Percentiles rank a stretch among this genome's conserved stretches.
Evolutionary conservation across 768 basidiomycete genomes (phyloP).

Genomic region (Boletus coccyginus): DNA sequence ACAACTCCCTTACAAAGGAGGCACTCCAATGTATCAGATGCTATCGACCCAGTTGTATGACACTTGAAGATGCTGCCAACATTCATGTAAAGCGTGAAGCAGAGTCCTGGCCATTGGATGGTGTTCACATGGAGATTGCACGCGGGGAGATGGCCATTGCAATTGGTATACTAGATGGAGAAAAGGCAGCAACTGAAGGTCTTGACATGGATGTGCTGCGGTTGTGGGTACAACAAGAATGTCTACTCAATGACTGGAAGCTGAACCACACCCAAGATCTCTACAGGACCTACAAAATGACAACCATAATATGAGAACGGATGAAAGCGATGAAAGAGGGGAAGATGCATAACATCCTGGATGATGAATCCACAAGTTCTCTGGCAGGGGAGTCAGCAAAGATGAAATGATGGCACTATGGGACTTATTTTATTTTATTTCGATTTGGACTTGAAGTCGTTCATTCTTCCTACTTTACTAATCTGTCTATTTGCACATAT

Average conservation of each 20-base stretch:
- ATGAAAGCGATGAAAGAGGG: conserved; percentile 23
- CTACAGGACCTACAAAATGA: conserved; percentile 29
- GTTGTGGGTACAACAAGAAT: conserved; percentile 50
- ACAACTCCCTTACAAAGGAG: conserved; percentile 36
- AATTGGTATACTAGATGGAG: conserved; percentile 44
- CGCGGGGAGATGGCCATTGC: conserved; percentile 68
- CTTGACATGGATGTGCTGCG: conserved; percentile 45
- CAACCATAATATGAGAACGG: conserved; percentile 25
- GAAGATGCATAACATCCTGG: conserved; percentile 19
- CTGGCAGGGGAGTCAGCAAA: conserved; percentile 3
- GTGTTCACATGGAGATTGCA: conserved; percentile 56
- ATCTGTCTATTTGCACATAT: neutral
- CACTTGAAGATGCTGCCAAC: conserved; percentile 40
- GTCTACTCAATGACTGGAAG: conserved; percentile 43
- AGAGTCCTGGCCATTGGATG: conserved; percentile 39
- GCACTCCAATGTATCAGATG: conserved; percentile 34
- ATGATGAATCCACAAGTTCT: conserved; percentile 2
- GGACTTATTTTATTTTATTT: neutral
- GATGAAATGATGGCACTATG: conserved; percentile 17
- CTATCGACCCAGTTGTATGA: conserved; percentile 30
- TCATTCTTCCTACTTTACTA: neutral
- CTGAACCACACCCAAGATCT: conserved; percentile 32
- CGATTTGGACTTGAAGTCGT: no score
- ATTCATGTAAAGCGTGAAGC: conserved; percentile 53
- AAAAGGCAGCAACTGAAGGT: conserved; percentile 38